A percentile compares a stretch with the other conserved stretches of the same genome.
phyloP scores from a whole-genome alignment of 768 basidiomycete genomes.

The Russula dissimulans region DNA sequence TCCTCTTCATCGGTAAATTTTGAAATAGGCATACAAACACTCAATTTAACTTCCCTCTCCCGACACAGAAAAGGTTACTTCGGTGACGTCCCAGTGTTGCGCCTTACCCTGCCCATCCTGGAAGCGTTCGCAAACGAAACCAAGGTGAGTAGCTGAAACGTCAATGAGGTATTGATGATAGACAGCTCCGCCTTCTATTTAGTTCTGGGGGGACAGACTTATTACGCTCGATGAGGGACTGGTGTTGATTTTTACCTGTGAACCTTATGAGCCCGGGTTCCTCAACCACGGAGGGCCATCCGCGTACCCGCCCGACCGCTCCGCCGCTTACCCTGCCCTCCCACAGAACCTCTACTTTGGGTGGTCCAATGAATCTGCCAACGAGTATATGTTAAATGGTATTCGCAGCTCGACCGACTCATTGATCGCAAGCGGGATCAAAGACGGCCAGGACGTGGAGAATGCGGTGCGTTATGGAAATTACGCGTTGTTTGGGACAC shows the following conservation, averaged over 20 bases:
- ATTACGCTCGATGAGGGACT: not conserved
- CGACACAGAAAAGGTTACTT: not conserved
- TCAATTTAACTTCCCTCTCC: not conserved
- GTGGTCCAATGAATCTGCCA: not conserved
- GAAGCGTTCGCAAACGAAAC: constrained; percentile 1
- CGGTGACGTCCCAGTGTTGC: not conserved
- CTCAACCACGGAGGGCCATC: constrained; percentile 3
- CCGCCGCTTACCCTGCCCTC: not conserved
- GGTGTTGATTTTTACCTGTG: not conserved
- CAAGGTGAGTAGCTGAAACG: not conserved
- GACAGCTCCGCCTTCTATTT: not conserved
- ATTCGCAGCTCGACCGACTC: not conserved
- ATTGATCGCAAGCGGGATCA: not conserved
- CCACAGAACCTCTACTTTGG: not conserved
- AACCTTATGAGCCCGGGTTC: not conserved
- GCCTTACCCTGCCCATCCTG: not conserved
- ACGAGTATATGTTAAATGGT: not conserved
- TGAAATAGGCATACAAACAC: too few species aligned
- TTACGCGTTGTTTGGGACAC: constrained; percentile 4
- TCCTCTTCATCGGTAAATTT: not conserved
- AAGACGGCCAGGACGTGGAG: constrained; percentile 1
- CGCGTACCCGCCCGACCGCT: constrained; percentile 2
- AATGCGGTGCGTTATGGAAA: not conserved
- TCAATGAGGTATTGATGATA: not conserved
- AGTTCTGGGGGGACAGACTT: constrained; percentile 3